Evolutionary conservation across 306 rosid species (phyloP), one percentile per base, ranked within the genome.

Genomic region (Dicorynia guianensis): DNA sequence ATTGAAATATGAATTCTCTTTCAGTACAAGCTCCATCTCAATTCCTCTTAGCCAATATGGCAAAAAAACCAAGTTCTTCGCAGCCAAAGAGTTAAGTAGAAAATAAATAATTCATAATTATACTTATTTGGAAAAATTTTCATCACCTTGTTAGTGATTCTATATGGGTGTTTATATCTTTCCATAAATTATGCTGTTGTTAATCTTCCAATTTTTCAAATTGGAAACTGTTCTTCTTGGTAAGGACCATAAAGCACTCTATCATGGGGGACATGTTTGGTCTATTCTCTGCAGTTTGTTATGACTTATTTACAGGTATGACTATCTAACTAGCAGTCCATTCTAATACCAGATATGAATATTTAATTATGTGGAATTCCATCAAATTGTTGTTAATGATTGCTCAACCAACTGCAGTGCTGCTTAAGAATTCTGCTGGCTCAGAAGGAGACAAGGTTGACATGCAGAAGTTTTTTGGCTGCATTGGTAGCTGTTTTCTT

Each of bases 381-480:
- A 35, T 20, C 62, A 25, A 56, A 77, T 60, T 18, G 40, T 76
- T 58, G 48, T 53, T 64, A 25, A 79, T 61, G 68, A 8, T 30
- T 42, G 42, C 49, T 60, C 8, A 67, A 76, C 59, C 70, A 53
- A 65, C 68, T 69, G 25, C 85, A 89, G 95, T 91, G 74, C 78
- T 91, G 73, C 93, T 91, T 42, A 91, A 86, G 84, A 87, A 83
- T 76, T 89, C 54, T 65, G 89, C 87, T 50, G 91, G 97, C 83
- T 82, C 93, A 55, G 82, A 86, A 81, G 92, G 91, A 55, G 83
- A 85, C 65, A 81, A 83, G 84, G 85, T 75, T 81, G 93, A 91
- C 79, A 85, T 91, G 74, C 93, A 89, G 76, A 89, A 87, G 84
- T 44, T 89, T 72, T 91, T 91, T 71, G 93, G 95, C 62, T 87